Evolutionary conservation across 805 yeast species (phyloP).

Genomic region (Metschnikowia amazonensis): DNA sequence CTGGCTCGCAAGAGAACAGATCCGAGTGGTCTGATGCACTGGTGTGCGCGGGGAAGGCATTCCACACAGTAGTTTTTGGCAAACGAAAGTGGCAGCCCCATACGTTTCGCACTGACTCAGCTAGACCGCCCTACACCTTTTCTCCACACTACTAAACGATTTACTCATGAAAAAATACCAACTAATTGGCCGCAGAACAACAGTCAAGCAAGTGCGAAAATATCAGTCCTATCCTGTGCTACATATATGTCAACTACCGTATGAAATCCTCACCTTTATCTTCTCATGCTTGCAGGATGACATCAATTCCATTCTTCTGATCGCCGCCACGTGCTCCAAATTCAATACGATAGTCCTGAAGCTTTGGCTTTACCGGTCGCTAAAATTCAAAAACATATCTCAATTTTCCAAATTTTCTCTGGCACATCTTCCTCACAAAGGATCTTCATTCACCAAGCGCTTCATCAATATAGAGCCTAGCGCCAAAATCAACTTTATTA

Average conservation of each 20-base stretch:
- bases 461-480: slow-evolving; percentile 26
- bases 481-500: slow-evolving; percentile 30
- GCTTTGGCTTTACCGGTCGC: slow-evolving; percentile 33
- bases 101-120: neutral
- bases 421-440: slow-evolving; percentile 27
- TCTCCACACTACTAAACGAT: neutral
- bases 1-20: neutral
- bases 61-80: neutral
- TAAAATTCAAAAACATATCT: slow-evolving; percentile 23
- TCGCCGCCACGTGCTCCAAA: slow-evolving; percentile 34
- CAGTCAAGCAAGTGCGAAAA: slow-evolving; percentile 12
- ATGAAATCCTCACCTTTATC: slow-evolving; percentile 39
- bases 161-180: slow-evolving; percentile 38
- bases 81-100: neutral
- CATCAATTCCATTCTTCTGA: slow-evolving; percentile 12
- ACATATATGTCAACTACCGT: slow-evolving; percentile 40
- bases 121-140: neutral
- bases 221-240: slow-evolving; percentile 22
- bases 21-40: neutral
- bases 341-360: slow-evolving; percentile 35
- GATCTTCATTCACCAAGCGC: slow-evolving; percentile 20
- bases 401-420: slow-evolving; percentile 36
- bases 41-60: neutral
- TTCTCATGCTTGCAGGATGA: slow-evolving; percentile 25
- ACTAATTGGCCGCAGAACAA: slow-evolving; percentile 37